Percentiles rank a stretch among this genome's conserved stretches.
Conservation (phyloP, 208 protist species). For the Blechomonas ayalai region DNA sequence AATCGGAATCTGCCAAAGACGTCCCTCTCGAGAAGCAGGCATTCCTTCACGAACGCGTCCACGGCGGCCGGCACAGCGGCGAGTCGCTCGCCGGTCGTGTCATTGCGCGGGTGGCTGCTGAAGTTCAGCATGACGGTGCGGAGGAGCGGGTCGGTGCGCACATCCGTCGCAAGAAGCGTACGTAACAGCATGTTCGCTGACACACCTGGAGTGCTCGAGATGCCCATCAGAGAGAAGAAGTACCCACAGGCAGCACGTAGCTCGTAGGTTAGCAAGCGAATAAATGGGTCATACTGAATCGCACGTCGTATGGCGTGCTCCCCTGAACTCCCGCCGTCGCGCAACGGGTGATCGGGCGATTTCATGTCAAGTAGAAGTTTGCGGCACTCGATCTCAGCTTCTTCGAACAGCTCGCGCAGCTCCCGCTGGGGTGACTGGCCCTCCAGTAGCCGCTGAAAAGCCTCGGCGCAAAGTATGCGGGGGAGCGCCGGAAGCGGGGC, state of each 20-base stretch:
- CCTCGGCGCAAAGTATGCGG: conserved; percentile 80
- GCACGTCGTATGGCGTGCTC: conserved; percentile 17
- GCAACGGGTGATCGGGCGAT: not conserved
- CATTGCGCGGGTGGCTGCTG: conserved; percentile 32
- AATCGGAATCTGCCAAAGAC: conserved; percentile 74
- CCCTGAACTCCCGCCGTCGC: conserved; percentile 6
- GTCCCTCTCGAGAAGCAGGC: conserved; percentile 72
- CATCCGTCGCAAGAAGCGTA: conserved; percentile 60
- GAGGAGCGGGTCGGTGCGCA: conserved; percentile 55
- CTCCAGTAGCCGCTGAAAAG: conserved; percentile 68
- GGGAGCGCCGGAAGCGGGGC: conserved; percentile 64
- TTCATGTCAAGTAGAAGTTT: conserved; percentile 40
- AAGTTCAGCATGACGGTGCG: conserved; percentile 35
- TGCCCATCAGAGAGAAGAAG: conserved; percentile 53
- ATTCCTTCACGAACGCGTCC: conserved; percentile 66
- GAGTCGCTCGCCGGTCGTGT: conserved; percentile 32
- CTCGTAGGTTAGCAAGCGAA: conserved; percentile 65
- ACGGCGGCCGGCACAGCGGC: conserved; percentile 12
- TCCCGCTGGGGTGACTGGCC: conserved; percentile 62
- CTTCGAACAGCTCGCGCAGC: conserved; percentile 67
- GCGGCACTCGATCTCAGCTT: conserved; percentile 50
- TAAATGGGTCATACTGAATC: conserved; percentile 42
- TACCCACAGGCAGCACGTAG: conserved; percentile 57
- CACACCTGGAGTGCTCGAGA: conserved; percentile 31
- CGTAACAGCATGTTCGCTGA: conserved; percentile 43